Base-by-base conservation (phyloP, 2,329 filamentous ascomycete species). In the Aspergillus tamarii region DNA sequence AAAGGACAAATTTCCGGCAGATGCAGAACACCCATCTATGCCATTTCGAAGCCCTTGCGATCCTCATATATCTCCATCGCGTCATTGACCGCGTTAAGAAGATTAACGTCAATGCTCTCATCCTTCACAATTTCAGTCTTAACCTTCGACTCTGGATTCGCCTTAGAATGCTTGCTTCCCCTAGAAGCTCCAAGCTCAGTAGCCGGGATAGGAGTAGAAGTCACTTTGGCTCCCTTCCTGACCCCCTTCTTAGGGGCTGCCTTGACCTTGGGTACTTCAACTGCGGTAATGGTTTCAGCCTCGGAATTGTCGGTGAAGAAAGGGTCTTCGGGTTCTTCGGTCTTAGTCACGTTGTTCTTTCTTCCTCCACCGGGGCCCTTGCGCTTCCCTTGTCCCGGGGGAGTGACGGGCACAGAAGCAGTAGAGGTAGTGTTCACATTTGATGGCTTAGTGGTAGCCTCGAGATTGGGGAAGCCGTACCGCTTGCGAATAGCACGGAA, bases 401-500 rank as follows among this genome's bases (percentile, higher is more conserved):
- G 6, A 11, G 52, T 16, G 7, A 21, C 6, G 21, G 32, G 6
- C 4, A 12, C 4, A 39, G 52, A 16, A 32, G 26, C 16, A 19
- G 14, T n/a, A 2, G 30, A 19, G 14, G 14, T 39, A 9, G 32
- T 21, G 10, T 9, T 14, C 26, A 1, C 19, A 32, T 21, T 52
- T 11, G 28, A 10, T 4, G 28, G 28, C 28, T 52, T 52, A 12
- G 48, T 7, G 2, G 26, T 59, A 10, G 46, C 36, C 2, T 62
- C 56, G 10, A 75, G 57, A 1, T 67, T 64, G 2, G 32, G 23
- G 48, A 77, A 61, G 6, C 66, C 66, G 50, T 72, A 71, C 19
- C 69, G 68, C 56, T 74, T 74, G 23, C 69, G 67, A 11, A 77
- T 34, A 1, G 55, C 28, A 23, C 71, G 64, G 34, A 73, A 70